Percentiles rank a stretch among this genome's conserved stretches.
These are phyloP conservation scores for Firmiana major DNA, from an alignment of 345 rosid genomes.

Conservation along the genomic window DNA sequence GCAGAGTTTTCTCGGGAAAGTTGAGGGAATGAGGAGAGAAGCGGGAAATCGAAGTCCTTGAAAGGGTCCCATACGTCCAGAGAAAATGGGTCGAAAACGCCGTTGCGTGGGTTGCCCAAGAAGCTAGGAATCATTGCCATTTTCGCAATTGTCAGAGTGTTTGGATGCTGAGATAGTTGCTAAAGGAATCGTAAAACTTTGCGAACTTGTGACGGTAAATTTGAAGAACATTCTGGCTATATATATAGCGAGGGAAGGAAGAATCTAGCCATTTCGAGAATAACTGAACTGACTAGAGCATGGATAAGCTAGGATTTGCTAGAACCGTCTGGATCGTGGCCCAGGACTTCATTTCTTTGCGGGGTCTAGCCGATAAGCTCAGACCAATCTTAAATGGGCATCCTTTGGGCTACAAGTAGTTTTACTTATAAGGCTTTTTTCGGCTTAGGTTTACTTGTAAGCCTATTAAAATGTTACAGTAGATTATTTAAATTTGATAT, in stretches of 20 bases:
- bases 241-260: not conserved
- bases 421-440: not conserved
- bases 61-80: slow-evolving; percentile 13
- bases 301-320: not conserved
- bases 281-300: not conserved
- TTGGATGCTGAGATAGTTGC: not conserved
- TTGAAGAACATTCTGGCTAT: too few relatives aligned
- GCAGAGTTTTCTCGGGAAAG: not conserved
- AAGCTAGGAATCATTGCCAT: slow-evolving; percentile 9
- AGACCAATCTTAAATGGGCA: not conserved
- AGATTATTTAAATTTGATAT: too few relatives aligned
- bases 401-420: not conserved
- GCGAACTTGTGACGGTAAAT: not conserved
- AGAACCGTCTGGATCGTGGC: not conserved
- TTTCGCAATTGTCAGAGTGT: not conserved
- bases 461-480: too few relatives aligned
- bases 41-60: not conserved
- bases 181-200: too few relatives aligned
- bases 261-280: not conserved
- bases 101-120: not conserved
- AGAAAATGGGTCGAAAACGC: not conserved
- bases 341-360: too few relatives aligned
- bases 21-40: not conserved
- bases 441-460: not conserved
- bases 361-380: too few relatives aligned